Base-by-base conservation (phyloP, 1,139 yeast genomes). In the Geotrichum histeridarum region DNA sequence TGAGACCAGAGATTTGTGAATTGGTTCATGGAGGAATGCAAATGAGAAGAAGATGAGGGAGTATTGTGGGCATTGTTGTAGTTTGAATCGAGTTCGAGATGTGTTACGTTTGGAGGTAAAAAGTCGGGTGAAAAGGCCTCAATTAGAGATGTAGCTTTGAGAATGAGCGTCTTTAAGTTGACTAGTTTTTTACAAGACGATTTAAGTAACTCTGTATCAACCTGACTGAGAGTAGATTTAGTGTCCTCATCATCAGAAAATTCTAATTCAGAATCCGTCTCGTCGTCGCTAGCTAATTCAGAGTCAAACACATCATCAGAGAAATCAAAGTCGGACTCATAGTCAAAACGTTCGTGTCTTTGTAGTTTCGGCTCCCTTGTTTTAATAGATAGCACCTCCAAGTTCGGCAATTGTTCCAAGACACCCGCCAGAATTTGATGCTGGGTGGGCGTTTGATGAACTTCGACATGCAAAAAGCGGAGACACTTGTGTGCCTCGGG, bases 401-500 rank as follows among this genome's bases (percentile, higher is more conserved):
- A 42, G n/a, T 46, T 46, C 4, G 35, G 36, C 27, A 38, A 11
- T 3, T 12, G n/a, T 12, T 22, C 36, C 32, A 46, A 18, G 30
- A 46, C 7, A 2, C 22, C 43, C 8, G 36, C 30, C 8, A 46
- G 43, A 9, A 37, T n/a, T n/a, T 37, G 36, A 14, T 46, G 42
- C 14, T 46, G 42, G 6, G 50, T 18, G 32, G 43, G 36, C 12
- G 33, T 42, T 27, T 42, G 45, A 8, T 12, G 50, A 11, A 46
- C 43, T 12, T 46, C 50, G 22, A 46, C 50, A 46, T 46, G 50
- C 30, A 46, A 27, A 46, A 46, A 46, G 17, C 36, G 50, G 8
- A 46, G 43, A 36, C 41, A 46, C 14, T 46, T 18, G 17, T 42
- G 22, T 11, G 50, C 43, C 7, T 9, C 22, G 9, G 36, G 42